Conservation (phyloP, 805 yeast species). For the Nadsonia fulvescens region DNA sequence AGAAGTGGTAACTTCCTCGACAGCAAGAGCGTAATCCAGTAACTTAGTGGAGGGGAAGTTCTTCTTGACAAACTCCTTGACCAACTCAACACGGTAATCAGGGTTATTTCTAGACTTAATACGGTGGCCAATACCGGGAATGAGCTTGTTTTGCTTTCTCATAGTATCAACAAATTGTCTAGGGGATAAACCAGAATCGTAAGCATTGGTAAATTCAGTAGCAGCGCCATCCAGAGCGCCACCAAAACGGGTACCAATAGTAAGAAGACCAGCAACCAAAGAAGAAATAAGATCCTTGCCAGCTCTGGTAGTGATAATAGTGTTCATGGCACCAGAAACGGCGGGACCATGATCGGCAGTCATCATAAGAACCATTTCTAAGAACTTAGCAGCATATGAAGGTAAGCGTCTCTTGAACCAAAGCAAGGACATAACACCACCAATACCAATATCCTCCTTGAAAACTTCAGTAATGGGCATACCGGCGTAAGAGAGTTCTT, state of each 20-base stretch:
- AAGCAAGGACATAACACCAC: constrained; percentile 29
- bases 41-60: constrained; percentile 25
- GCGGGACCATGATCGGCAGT: constrained; percentile 33
- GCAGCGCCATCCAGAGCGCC: constrained; percentile 32
- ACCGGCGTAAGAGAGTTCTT: constrained; percentile 28
- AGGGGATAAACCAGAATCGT: constrained; percentile 26
- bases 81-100: constrained; percentile 29
- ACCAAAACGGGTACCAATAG: constrained; percentile 29
- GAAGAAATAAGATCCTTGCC: constrained; percentile 30
- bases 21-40: constrained; percentile 29
- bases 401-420: constrained; percentile 30
- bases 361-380: constrained; percentile 31
- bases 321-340: constrained; percentile 30
- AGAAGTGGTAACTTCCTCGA: constrained; percentile 30
- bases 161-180: constrained; percentile 28
- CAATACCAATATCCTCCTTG: constrained; percentile 29
- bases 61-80: constrained; percentile 27
- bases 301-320: constrained; percentile 29
- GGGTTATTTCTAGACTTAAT: constrained; percentile 31
- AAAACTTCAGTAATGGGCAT: constrained; percentile 29
- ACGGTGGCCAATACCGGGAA: constrained; percentile 30
- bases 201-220: constrained; percentile 25
- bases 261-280: constrained; percentile 25
- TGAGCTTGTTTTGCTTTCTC: constrained; percentile 29
- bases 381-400: constrained; percentile 25